These are phyloP conservation scores for Bothriochloa decipiens DNA, from an alignment of 176 grass and related monocot genomes.

Conservation along the genomic window DNA sequence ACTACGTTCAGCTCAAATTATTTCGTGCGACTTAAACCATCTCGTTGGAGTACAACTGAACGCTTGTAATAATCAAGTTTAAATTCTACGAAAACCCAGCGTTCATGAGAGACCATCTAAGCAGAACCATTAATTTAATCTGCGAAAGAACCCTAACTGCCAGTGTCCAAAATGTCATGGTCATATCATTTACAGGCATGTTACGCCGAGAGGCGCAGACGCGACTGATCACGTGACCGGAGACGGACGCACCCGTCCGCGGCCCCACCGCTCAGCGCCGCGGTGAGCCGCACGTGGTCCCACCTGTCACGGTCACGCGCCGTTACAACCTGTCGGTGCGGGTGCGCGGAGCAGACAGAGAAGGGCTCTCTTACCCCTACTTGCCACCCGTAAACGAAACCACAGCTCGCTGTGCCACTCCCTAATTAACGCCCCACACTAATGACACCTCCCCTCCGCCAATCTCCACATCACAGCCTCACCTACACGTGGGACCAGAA, in stretches of 20 bases:
- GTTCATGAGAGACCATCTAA: too few species aligned
- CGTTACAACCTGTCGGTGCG: slow-evolving; percentile 46
- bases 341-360: background rate
- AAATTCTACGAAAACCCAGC: too few species aligned
- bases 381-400: slow-evolving; percentile 23
- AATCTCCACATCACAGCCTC: rapidly evolving
- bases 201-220: slow-evolving; percentile 16
- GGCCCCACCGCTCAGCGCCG: slow-evolving; percentile 12
- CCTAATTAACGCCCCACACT: slow-evolving; percentile 13
- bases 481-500: rapidly evolving
- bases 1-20: too few species aligned
- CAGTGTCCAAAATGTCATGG: background rate
- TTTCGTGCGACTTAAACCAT: too few species aligned
- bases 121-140: too few species aligned
- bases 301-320: background rate
- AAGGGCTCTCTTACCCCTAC: background rate
- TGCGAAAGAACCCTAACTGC: too few species aligned
- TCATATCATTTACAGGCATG: slow-evolving; percentile 30
- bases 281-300: background rate
- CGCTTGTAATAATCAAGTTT: too few species aligned
- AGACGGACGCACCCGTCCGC: background rate
- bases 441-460: background rate
- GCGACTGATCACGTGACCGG: slow-evolving; percentile 11
- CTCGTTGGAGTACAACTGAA: too few species aligned
- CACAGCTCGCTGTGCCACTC: background rate